Evolutionary conservation across 176 grass and related monocot species (phyloP), one percentile per base, ranked within the genome.

Genomic region (Saccharum spontaneum): DNA sequence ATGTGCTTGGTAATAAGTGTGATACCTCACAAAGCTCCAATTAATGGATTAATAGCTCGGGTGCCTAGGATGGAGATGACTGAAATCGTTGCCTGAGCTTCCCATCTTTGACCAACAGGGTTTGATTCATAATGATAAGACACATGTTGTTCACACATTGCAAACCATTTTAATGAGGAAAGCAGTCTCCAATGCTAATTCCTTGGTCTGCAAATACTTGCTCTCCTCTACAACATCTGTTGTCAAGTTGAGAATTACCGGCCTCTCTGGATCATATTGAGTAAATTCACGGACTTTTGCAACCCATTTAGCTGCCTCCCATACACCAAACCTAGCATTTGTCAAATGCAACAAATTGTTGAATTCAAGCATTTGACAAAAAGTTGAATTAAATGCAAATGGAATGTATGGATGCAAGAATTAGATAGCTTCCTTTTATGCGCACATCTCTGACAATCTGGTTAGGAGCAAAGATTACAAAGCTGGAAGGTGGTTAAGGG

Each of bases 301-400:
- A 82, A 90, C 87, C 96, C 91, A 98, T 85, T 98, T 98, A 74
- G 96, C 91, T 65, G 96, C 96, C 89, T 98, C 93, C 96, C 93
- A 94, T 67, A 98, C 89, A 75, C 93, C 93, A 94, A 98, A 98
- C 86, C 96, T 98, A 90, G 11, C 81, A 86, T 84, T 85, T 77
- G n/a, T 39, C 41, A 78, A 88, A 79, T 65, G 61, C 22, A 88
- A 78, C 38, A 79, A 41, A 73, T 69, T 71, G 40, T 79, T 57
- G n/a, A 74, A 39, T 79, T 31, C 64, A 52, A 75, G 70, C 20
- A 38, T 54, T 69, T 69, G 65, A 28, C 20, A 18, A 52, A 57
- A 71, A 68, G 45, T 54, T 71, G 26, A 87, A 28, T 30, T n/a
- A 78, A 41, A 13, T 37, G 50, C 44, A 57, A 26, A 39, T 57